Percentiles rank a stretch among this genome's conserved stretches.
Conservation (phyloP, 139 green algal species). For the Micractinium sp. region DNA sequence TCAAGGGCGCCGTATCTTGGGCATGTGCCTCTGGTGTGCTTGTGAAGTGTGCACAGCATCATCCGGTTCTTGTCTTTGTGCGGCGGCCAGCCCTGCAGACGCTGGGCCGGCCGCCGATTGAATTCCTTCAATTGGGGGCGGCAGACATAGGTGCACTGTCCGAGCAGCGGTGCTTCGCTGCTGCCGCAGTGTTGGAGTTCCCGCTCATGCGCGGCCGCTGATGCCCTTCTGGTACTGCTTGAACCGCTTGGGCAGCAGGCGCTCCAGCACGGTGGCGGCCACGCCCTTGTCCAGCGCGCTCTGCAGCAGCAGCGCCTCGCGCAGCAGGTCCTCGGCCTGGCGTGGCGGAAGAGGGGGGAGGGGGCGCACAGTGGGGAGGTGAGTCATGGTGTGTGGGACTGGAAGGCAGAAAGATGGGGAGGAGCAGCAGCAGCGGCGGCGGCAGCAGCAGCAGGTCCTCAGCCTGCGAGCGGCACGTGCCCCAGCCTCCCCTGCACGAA, state of each 20-base stretch:
- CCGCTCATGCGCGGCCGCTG: constrained; percentile 3
- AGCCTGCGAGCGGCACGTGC: no score
- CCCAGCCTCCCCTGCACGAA: no score
- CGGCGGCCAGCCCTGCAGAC: background rate
- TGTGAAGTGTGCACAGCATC: background rate
- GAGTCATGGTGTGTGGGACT: background rate
- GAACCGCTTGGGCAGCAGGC: constrained; percentile 84
- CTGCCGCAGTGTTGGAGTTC: no score
- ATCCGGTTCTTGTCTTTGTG: background rate
- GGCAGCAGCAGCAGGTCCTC: no score
- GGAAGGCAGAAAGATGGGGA: no score
- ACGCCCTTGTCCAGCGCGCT: constrained; percentile 41
- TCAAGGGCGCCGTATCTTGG: background rate
- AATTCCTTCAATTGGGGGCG: no score
- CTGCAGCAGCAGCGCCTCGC: constrained; percentile 63
- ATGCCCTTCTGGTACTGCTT: constrained; percentile 85
- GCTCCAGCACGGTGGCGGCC: constrained; percentile 68
- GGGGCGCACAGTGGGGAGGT: no score
- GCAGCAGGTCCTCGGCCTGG: constrained; percentile 81
- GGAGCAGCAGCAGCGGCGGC: background rate
- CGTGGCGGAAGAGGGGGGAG: background rate
- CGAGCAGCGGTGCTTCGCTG: no score
- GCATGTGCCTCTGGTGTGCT: background rate
- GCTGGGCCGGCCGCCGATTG: no score
- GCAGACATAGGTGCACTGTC: no score